These are phyloP conservation scores for Hypoxylon fragiforme DNA, from an alignment of 495 filamentous ascomycete genomes.

Conservation along the genomic window DNA sequence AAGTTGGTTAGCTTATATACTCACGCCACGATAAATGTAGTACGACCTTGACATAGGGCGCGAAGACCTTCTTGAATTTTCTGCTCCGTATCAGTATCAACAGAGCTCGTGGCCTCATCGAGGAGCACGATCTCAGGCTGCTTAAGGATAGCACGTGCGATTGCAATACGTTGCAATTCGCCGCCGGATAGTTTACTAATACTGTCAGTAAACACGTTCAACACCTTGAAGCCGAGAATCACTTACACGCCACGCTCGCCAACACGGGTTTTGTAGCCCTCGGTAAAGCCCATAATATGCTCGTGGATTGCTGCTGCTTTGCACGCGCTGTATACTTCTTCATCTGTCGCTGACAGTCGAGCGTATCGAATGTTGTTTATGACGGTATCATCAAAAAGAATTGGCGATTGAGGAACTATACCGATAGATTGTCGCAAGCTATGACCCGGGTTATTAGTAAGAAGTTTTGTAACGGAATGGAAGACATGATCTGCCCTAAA, in stretches of 20 bases:
- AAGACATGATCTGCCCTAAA: background rate
- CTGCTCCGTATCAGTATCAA: slow-evolving; percentile 70
- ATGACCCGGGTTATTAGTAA: slow-evolving; percentile 18
- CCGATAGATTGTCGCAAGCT: slow-evolving; percentile 70
- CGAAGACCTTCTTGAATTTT: slow-evolving; percentile 70
- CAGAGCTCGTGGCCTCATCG: slow-evolving; percentile 61
- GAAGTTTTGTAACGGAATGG: background rate
- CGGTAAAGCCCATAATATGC: slow-evolving; percentile 66
- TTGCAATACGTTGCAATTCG: slow-evolving; percentile 75
- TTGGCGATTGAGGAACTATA: slow-evolving; percentile 71
- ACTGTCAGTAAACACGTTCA: background rate
- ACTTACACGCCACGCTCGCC: slow-evolving; percentile 62
- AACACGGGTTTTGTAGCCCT: slow-evolving; percentile 63
- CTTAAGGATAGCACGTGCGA: slow-evolving; percentile 66
- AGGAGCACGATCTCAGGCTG: slow-evolving; percentile 58
- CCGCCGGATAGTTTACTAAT: slow-evolving; percentile 68
- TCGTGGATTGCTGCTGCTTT: slow-evolving; percentile 70
- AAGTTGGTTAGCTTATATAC: slow-evolving; percentile 21
- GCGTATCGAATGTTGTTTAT: slow-evolving; percentile 77
- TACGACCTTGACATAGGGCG: slow-evolving; percentile 57
- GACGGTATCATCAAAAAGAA: slow-evolving; percentile 72
- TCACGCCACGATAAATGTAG: slow-evolving; percentile 67
- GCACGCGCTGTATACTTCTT: slow-evolving; percentile 71
- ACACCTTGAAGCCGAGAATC: background rate
- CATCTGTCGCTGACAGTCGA: slow-evolving; percentile 59